Evolutionary conservation across 495 filamentous ascomycete species (phyloP).

Genomic region (Talaromyces ruber): DNA sequence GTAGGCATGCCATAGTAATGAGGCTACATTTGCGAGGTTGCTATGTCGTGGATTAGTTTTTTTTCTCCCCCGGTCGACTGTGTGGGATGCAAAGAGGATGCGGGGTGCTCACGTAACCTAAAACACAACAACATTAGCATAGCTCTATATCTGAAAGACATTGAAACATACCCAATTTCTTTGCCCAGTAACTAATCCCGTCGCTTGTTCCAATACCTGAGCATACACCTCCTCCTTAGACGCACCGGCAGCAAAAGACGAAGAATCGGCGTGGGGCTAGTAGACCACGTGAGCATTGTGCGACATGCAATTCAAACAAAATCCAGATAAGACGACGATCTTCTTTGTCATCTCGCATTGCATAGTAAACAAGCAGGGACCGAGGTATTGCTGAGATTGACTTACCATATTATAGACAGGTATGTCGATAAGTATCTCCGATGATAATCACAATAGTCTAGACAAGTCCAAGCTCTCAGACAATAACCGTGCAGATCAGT

Average conservation of each 20-base stretch:
- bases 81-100: neutral
- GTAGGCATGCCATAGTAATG: conserved; percentile 81
- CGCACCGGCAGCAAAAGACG: conserved; percentile 56
- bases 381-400: neutral
- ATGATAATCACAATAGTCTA: too few species aligned
- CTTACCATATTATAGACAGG: neutral
- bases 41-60: conserved; percentile 26
- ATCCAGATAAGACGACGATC: neutral
- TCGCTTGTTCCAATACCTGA: conserved; percentile 63
- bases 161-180: conserved; percentile 69
- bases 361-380: neutral
- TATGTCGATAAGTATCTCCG: neutral
- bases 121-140: neutral
- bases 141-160: neutral
- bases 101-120: conserved; percentile 50
- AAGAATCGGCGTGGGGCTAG: conserved; percentile 82
- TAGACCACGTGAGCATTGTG: neutral
- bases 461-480: too few species aligned
- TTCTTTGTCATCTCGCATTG: neutral
- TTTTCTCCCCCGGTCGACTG: neutral
- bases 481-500: too few species aligned
- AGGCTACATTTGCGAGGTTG: conserved; percentile 77
- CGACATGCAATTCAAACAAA: neutral
- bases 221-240: conserved; percentile 71
- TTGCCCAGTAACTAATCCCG: conserved; percentile 66